Conservation (phyloP, 495 filamentous ascomycete species). For the Aspergillus nidulans region DNA sequence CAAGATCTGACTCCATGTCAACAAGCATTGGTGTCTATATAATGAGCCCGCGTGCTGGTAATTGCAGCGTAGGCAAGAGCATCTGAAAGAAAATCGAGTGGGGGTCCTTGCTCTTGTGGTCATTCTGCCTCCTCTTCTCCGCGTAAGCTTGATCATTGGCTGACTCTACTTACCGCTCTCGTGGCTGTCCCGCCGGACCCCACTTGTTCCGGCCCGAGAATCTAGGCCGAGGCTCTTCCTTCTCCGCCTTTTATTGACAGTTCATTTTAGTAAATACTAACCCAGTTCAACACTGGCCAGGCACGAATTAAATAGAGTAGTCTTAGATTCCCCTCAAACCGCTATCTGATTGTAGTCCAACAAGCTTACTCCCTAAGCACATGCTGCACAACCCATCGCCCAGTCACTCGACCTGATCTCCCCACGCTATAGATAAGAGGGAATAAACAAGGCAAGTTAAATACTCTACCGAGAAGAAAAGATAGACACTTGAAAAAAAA, state of each 20-base stretch:
- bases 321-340: conserved; percentile 2
- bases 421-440: conserved; percentile 1
- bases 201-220: conserved; percentile 13
- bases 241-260: neutral
- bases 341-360: neutral
- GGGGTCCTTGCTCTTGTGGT: neutral
- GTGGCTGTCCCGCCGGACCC: conserved; percentile 10
- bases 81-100: conserved; percentile 17
- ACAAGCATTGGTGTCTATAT: neutral
- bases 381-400: neutral
- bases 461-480: conserved; percentile 1
- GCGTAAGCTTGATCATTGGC: neutral
- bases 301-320: neutral
- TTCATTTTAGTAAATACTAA: neutral
- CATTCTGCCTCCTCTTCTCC: neutral
- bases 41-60: conserved; percentile 27
- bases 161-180: neutral
- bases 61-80: conserved; percentile 42
- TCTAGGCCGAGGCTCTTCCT: conserved; percentile 14
- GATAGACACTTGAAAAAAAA: conserved; percentile 9
- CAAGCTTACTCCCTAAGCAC: neutral
- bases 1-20: conserved; percentile 1
- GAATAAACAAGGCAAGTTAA: conserved; percentile 1
- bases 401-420: neutral
- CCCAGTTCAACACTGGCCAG: too few species aligned